Evolutionary conservation across 257 asterid genomes (phyloP), one percentile per base, ranked within the genome.

Genomic region (Penstemon eatonii): DNA sequence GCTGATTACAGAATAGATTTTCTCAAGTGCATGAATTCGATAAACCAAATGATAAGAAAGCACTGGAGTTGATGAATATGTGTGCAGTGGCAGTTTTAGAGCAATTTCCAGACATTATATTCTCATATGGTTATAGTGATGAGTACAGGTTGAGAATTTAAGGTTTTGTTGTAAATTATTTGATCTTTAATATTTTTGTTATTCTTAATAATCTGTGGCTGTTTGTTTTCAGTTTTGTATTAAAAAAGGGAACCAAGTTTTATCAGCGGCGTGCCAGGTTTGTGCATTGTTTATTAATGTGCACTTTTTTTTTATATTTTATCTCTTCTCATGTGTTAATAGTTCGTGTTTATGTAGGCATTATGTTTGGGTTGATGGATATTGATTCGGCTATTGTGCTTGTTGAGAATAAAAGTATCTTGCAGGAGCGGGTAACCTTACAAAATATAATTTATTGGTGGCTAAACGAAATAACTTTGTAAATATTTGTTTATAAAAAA

Each of bases 201-300:
- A 40, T 39, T 12, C 19, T 62, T 25, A 10, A 49, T 63, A 36
- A 47, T 44, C 3, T 8, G 33, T 56, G 19, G 39, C 37, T 52
- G 44, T 55, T 41, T 60, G 15, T 73, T 68, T 70, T 78, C 86
- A 90, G 97, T 82, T 90, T 89, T 50, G 61, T 88, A 36, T 85
- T 92, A 56, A 92, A 85, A 71, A 81, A 81, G 73, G 90, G 72
- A 63, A 90, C 98, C 61, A 75, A 84, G 73, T 90, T 90, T 71
- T 92, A 90, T 80, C 84, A 85, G 79, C 81, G 97, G 19, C 96
- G 98, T 68, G 87, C 85, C 76, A 89, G 95, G 97, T 91, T 43
- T 56, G 55, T 60, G 25, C 62, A 56, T 71, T 45, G 9, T n/a
- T n/a, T n/a, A n/a, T 62, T 55, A 8, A 47, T 39, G 44, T 58